Percentiles rank a stretch among this genome's conserved stretches.
Conservation (phyloP, 805 yeast species). For the Spathaspora passalidarum region DNA sequence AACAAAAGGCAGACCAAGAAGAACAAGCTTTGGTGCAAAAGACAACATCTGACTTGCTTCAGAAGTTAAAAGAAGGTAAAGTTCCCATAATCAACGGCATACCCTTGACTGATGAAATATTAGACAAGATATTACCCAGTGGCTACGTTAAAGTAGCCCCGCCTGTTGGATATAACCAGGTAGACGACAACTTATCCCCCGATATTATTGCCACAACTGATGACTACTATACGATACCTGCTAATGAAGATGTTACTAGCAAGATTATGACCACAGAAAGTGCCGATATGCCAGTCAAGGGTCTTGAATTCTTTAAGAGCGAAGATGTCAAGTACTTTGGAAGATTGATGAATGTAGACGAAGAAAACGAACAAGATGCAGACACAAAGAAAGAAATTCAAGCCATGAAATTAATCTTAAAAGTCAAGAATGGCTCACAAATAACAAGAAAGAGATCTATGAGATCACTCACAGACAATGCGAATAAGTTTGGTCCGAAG, state of each 20-base stretch:
- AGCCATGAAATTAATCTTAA: conserved; percentile 61
- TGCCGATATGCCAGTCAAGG: conserved; percentile 56
- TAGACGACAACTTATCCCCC: conserved; percentile 22
- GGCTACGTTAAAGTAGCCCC: conserved; percentile 46
- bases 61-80: conserved; percentile 10
- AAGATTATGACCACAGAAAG: conserved; percentile 25
- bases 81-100: conserved; percentile 28
- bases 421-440: conserved; percentile 77
- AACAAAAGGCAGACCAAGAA: conserved; percentile 1
- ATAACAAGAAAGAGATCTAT: conserved; percentile 64
- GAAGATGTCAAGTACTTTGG: conserved; percentile 74
- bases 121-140: conserved; percentile 49
- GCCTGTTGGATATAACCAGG: conserved; percentile 44
- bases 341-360: conserved; percentile 38
- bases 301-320: conserved; percentile 65
- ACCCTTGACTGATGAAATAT: conserved; percentile 42
- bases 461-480: conserved; percentile 61
- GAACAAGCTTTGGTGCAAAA: background rate
- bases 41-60: background rate
- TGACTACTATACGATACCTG: conserved; percentile 54
- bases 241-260: conserved; percentile 21
- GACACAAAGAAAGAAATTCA: conserved; percentile 59
- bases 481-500: conserved; percentile 66
- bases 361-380: conserved; percentile 23
- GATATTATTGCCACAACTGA: conserved; percentile 22